Evolutionary conservation across 2,329 filamentous ascomycete species (phyloP), one percentile per base, ranked within the genome.

Genomic region (Fusarium mexicanum): DNA sequence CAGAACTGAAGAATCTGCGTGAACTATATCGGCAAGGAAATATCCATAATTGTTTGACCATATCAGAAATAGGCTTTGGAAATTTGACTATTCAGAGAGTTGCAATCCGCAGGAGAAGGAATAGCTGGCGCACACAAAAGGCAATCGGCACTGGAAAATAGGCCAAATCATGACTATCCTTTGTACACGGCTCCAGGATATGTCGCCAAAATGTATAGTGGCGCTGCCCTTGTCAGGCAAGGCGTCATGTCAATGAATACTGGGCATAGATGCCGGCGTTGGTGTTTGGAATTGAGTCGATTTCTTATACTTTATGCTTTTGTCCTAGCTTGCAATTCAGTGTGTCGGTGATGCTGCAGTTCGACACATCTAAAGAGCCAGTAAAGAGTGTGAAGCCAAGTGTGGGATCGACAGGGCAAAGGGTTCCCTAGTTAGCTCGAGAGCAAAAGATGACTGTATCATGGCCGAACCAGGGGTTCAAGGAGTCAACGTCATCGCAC

Each of bases 401-500:
- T 37, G 38, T 35, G 57, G 33, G 33, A 73, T 70, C 47, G 41
- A 55, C 38, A 73, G 64, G 46, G 57, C 43, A 46, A 33, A 33
- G 26, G 29, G 24, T 22, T 29, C n/a, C 35, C 50, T 54, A 54
- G 33, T 18, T 24, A 54, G 33, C 24, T 24, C 14, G 13, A 29
- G 24, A 59, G 33, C 18, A 37, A 60, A 47, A 31, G 29, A 37
- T 37, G 46, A 61, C 46, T 31, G 35, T 35, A 61, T 55, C 38
- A 53, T 51, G 51, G 24, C 38, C 24, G 31, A 64, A 26, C 16
- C 50, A 64, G 55, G 66, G 71, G 61, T 67, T 48, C 54, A 46
- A 44, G 24, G 38, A 40, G 29, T 38, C 61, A 64, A 74, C 71
- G 71, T 74, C 71, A 74, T 74, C 22, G 31, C 50, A 59, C 59